phyloP scores from a whole-genome alignment of 2,329 filamentous ascomycete genomes.

The Exophiala calicioides region DNA sequence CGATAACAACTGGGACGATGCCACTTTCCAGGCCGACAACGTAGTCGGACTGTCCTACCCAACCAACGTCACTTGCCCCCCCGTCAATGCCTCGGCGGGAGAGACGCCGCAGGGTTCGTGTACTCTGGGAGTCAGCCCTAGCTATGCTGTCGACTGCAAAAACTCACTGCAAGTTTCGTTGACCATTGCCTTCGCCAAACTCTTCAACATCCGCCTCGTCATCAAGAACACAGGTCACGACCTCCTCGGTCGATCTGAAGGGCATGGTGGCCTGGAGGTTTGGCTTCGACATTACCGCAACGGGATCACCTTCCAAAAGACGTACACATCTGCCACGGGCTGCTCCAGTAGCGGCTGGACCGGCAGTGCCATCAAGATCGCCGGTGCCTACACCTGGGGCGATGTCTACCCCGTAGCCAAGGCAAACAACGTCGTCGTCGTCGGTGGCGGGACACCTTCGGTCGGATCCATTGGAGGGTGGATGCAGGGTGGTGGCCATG shows the following conservation, averaged over 20 bases:
- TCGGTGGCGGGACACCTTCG: slow-evolving; percentile 34
- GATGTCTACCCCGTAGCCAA: slow-evolving; percentile 37
- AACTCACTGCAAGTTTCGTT: slow-evolving; percentile 5
- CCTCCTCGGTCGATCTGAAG: slow-evolving; percentile 32
- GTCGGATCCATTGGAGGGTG: slow-evolving; percentile 32
- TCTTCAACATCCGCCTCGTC: slow-evolving; percentile 32
- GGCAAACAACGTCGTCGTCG: slow-evolving; percentile 33
- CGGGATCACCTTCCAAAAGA: slow-evolving; percentile 34
- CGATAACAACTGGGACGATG: slow-evolving; percentile 31
- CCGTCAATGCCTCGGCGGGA: slow-evolving; percentile 30
- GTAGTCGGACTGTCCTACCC: slow-evolving; percentile 36
- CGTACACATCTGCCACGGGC: slow-evolving; percentile 26
- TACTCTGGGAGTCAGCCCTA: slow-evolving; percentile 33
- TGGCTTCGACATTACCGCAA: slow-evolving; percentile 36
- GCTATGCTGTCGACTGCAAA: slow-evolving; percentile 32
- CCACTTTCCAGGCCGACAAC: slow-evolving; percentile 33
- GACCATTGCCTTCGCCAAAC: slow-evolving; percentile 22
- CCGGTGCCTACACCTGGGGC: slow-evolving; percentile 36
- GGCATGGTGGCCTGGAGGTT: slow-evolving; percentile 36
- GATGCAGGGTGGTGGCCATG: slow-evolving; percentile 37
- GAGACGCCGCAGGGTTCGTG: slow-evolving; percentile 30
- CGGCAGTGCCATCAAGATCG: slow-evolving; percentile 35
- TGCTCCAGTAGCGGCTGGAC: slow-evolving; percentile 36
- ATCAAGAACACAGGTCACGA: slow-evolving; percentile 33
- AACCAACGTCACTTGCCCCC: slow-evolving; percentile 33